A percentile compares a stretch with the other conserved stretches of the same genome.
These are phyloP conservation scores for Fusarium lyarnte DNA, from an alignment of 2,329 filamentous ascomycete species.

Conservation along the genomic window DNA sequence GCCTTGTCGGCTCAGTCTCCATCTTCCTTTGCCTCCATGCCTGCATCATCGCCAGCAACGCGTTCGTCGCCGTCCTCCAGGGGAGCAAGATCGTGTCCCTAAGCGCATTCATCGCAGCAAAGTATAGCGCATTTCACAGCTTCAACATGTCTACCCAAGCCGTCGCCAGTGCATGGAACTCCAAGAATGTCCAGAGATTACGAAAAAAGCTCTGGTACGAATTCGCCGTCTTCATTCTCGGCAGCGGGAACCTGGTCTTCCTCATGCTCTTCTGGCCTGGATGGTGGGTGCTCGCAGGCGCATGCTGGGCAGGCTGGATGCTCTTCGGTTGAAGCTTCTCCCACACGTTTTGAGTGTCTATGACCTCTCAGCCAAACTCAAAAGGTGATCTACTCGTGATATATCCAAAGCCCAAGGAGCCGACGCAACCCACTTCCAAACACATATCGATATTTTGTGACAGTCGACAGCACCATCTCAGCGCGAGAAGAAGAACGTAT, in stretches of 20 bases:
- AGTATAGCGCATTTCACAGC: constrained; percentile 44
- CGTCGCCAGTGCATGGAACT: constrained; percentile 50
- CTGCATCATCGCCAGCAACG: constrained; percentile 44
- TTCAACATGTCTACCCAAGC: constrained; percentile 44
- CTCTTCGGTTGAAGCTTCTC: constrained; percentile 46
- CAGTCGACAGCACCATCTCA: constrained; percentile 38
- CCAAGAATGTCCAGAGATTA: constrained; percentile 48
- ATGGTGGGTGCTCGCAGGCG: constrained; percentile 59
- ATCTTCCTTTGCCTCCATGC: constrained; percentile 47
- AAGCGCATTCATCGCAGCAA: constrained; percentile 43
- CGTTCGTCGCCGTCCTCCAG: constrained; percentile 38
- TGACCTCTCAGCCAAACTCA: constrained; percentile 15
- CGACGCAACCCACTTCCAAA: not conserved
- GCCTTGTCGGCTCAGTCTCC: constrained; percentile 45
- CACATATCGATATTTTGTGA: not conserved
- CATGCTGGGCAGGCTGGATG: constrained; percentile 48
- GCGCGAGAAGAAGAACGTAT: constrained; percentile 86
- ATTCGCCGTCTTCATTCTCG: constrained; percentile 61
- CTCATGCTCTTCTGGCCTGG: constrained; percentile 67
- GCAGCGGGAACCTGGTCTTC: constrained; percentile 59
- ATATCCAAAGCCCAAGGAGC: constrained; percentile 5
- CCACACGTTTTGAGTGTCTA: constrained; percentile 3
- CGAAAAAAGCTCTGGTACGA: constrained; percentile 62
- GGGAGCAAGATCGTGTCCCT: constrained; percentile 42
- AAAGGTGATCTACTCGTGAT: constrained; percentile 18